Percentiles rank a stretch among this genome's conserved stretches.
These are phyloP conservation scores for Zymoseptoria pseudotritici DNA, from an alignment of 2,329 filamentous ascomycete genomes.

Conservation along the genomic window DNA sequence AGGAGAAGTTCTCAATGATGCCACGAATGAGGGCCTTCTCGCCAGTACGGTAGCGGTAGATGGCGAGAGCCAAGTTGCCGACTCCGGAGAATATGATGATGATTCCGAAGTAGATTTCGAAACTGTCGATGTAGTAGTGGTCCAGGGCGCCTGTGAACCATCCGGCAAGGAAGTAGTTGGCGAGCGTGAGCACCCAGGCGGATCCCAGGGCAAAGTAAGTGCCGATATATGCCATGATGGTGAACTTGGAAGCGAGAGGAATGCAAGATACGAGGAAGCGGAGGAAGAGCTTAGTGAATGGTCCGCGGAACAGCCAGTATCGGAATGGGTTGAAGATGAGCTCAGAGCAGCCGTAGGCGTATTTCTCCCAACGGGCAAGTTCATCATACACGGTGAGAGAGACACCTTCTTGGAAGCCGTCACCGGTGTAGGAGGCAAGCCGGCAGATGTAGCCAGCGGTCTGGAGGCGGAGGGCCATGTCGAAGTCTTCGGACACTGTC, in stretches of 20 bases:
- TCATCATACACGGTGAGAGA: conserved; percentile 81
- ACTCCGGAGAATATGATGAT: conserved; percentile 70
- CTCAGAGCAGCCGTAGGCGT: conserved; percentile 77
- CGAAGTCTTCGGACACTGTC: conserved; percentile 74
- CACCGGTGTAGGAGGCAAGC: conserved; percentile 63
- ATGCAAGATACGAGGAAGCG: conserved; percentile 67
- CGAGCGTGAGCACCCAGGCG: conserved; percentile 64
- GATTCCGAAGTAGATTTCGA: conserved; percentile 74
- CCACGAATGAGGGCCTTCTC: conserved; percentile 54
- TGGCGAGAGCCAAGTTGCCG: conserved; percentile 63
- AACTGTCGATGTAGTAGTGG: conserved; percentile 72
- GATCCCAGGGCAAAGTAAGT: conserved; percentile 74
- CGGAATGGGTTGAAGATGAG: conserved; percentile 71
- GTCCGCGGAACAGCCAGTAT: conserved; percentile 64
- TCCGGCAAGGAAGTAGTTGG: conserved; percentile 69
- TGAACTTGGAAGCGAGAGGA: conserved; percentile 67
- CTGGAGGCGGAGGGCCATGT: conserved; percentile 72
- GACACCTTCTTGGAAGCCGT: conserved; percentile 77
- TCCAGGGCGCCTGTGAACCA: conserved; percentile 73
- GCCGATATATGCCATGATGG: conserved; percentile 68
- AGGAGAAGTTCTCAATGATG: conserved; percentile 52
- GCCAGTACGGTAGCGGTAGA: conserved; percentile 65
- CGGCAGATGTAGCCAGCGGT: conserved; percentile 65
- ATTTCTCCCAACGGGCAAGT: conserved; percentile 78
- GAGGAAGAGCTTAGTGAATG: conserved; percentile 72